Conservation (phyloP, 2,329 filamentous ascomycete species). For the Diaporthe eres region DNA sequence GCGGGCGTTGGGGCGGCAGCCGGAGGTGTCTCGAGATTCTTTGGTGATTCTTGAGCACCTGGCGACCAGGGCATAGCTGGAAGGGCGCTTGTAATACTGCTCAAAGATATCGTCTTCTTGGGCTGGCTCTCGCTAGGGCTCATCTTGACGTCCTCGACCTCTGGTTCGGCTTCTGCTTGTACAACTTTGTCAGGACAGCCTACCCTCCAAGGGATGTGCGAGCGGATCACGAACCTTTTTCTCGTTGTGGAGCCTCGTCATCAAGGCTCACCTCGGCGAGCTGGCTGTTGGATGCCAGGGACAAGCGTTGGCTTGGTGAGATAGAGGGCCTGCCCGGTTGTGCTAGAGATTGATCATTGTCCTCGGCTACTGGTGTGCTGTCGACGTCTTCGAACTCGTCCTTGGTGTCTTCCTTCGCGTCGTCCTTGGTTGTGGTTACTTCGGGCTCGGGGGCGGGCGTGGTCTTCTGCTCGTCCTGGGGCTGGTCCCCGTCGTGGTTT, state of each 20-base stretch:
- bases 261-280: slow-evolving; percentile 77
- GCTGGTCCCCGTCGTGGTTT: slow-evolving; percentile 42
- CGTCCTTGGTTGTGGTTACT: slow-evolving; percentile 49
- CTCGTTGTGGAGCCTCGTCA: slow-evolving; percentile 62
- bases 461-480: slow-evolving; percentile 41
- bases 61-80: slow-evolving; percentile 82
- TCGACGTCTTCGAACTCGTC: slow-evolving; percentile 47
- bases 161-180: slow-evolving; percentile 26
- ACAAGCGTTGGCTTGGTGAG: slow-evolving; percentile 58
- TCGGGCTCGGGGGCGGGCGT: slow-evolving; percentile 20
- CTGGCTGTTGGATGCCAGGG: slow-evolving; percentile 58
- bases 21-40: slow-evolving; percentile 51
- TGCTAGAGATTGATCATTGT: slow-evolving; percentile 35
- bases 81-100: slow-evolving; percentile 80
- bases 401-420: slow-evolving; percentile 52
- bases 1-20: slow-evolving; percentile 50
- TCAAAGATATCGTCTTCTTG: slow-evolving; percentile 73
- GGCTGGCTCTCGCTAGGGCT: slow-evolving; percentile 59
- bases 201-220: slow-evolving; percentile 23
- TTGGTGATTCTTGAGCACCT: slow-evolving; percentile 65
- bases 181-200: slow-evolving; percentile 31
- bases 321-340: slow-evolving; percentile 53
- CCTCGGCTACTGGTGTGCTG: slow-evolving; percentile 40
- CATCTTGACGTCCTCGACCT: slow-evolving; percentile 48
- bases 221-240: slow-evolving; percentile 44